These are phyloP conservation scores for Coniochaeta hoffmannii DNA, from an alignment of 2,329 filamentous ascomycete species.

Conservation along the genomic window DNA sequence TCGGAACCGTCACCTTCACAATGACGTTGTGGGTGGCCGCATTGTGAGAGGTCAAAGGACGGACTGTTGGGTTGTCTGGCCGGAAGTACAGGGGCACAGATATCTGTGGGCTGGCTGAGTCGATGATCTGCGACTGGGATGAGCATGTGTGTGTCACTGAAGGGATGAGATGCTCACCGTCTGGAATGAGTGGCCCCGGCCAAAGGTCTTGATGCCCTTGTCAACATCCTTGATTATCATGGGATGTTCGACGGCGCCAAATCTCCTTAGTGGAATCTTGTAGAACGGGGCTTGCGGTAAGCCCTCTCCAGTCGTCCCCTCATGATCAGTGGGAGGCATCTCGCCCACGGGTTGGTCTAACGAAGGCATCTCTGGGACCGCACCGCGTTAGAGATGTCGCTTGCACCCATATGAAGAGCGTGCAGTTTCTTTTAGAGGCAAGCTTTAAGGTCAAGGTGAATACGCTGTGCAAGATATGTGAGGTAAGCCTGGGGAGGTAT, in stretches of 20 bases:
- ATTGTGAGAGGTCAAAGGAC: slow-evolving; percentile 70
- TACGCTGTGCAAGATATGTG: no score
- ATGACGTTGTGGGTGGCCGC: slow-evolving; percentile 75
- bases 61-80: slow-evolving; percentile 70
- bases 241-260: slow-evolving; percentile 37
- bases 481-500: no score
- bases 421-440: no score
- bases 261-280: slow-evolving; percentile 27
- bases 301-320: slow-evolving; percentile 2
- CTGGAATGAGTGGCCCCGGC: slow-evolving; percentile 27
- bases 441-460: no score
- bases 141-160: neutral
- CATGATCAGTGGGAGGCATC: neutral
- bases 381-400: neutral
- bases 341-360: neutral
- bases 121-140: slow-evolving; percentile 30
- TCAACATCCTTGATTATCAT: slow-evolving; percentile 31
- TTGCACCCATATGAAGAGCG: neutral
- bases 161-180: slow-evolving; percentile 19
- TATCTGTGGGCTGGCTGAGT: slow-evolving; percentile 34
- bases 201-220: slow-evolving; percentile 33
- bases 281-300: slow-evolving; percentile 25
- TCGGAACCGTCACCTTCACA: slow-evolving; percentile 80
- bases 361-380: neutral
- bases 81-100: slow-evolving; percentile 67